These are phyloP conservation scores for Didymella arachidicola DNA, from an alignment of 2,329 filamentous ascomycete genomes.

Conservation along the genomic window DNA sequence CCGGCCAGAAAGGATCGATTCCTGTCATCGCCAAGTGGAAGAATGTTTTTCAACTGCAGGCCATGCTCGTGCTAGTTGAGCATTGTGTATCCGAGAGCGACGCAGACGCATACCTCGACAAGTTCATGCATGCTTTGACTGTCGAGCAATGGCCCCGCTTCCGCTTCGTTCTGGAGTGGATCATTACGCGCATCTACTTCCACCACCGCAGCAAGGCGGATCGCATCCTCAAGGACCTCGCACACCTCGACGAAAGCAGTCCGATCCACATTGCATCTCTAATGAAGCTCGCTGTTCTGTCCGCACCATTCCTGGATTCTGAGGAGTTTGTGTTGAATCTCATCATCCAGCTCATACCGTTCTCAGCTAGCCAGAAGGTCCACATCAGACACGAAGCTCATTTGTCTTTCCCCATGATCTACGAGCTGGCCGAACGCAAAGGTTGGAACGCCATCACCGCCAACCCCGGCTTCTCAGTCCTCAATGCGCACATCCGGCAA, in stretches of 20 bases:
- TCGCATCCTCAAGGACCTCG: slow-evolving; percentile 49
- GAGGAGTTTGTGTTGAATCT: slow-evolving; percentile 52
- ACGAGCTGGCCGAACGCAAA: slow-evolving; percentile 49
- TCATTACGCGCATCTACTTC: slow-evolving; percentile 54
- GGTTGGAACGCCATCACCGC: slow-evolving; percentile 49
- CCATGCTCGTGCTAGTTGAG: slow-evolving; percentile 55
- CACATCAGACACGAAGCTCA: slow-evolving; percentile 63
- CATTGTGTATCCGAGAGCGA: slow-evolving; percentile 41
- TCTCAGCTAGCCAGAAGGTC: slow-evolving; percentile 59
- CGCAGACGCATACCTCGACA: slow-evolving; percentile 45
- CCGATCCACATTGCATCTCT: slow-evolving; percentile 58
- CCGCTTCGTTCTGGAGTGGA: slow-evolving; percentile 59
- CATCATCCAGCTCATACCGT: slow-evolving; percentile 53
- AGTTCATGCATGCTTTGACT: slow-evolving; percentile 52
- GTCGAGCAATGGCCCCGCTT: slow-evolving; percentile 58
- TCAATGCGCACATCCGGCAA: slow-evolving; percentile 55
- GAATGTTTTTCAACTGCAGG: slow-evolving; percentile 57
- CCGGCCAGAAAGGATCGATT: slow-evolving; percentile 52
- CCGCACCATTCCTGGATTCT: slow-evolving; percentile 49
- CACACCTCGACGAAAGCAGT: slow-evolving; percentile 54
- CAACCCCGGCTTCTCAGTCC: slow-evolving; percentile 52
- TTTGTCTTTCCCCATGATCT: slow-evolving; percentile 57
- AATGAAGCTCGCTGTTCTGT: slow-evolving; percentile 57
- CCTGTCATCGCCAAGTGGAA: slow-evolving; percentile 59
- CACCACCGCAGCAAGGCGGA: slow-evolving; percentile 43